Evolutionary conservation across 2,329 filamentous ascomycete species (phyloP), one percentile per base, ranked within the genome.

Genomic region (Zopfia rhizophila): DNA sequence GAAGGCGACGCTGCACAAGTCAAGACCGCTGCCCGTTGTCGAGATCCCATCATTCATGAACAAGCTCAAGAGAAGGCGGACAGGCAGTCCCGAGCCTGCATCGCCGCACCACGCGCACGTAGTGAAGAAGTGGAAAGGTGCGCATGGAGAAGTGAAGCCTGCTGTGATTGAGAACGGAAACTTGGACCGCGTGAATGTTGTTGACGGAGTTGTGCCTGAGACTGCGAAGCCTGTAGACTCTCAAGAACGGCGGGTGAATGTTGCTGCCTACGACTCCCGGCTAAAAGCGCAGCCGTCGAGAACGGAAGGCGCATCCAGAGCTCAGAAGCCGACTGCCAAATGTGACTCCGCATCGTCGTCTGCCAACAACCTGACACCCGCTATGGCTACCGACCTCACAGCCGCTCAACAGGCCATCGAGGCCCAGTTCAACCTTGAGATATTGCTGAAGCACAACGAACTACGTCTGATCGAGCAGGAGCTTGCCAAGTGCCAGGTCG

Each of bases 401-500:
- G 77, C 76, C 46, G 81, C 88, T 53, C 84, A 84, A 66, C 86
- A 92, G 60, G 82, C 82, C 24, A 88, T 97, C 66, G 87, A 91
- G 66, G 86, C 91, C 52, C 89, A 97, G 73, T 88, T 97, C 71
- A 90, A 91, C 64, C 83, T 94, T 56, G 92, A 97, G 76, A 92
- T 97, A 40, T 77, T 97, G 54, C 77, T 95, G 69, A 97, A 97
- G 79, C 94, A 99, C 73, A 86, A 94, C 64, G 94, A 99, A 76
- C 77, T 97, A 48, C 90, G 92, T 45, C 80, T 96, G 58, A 96
- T 97, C 71, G 91, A 97, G 68, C 91, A 96, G 74, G 94, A 97
- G 75, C 82, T 97, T 56, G 93, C 91, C 56, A 97, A 97, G 77
- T 97, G 92, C 67, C 92, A 97, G 76, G 79, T 92, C 55, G 91